These are phyloP conservation scores for Aspergillus costaricaensis DNA, from an alignment of 2,329 filamentous ascomycete species.

Conservation along the genomic window DNA sequence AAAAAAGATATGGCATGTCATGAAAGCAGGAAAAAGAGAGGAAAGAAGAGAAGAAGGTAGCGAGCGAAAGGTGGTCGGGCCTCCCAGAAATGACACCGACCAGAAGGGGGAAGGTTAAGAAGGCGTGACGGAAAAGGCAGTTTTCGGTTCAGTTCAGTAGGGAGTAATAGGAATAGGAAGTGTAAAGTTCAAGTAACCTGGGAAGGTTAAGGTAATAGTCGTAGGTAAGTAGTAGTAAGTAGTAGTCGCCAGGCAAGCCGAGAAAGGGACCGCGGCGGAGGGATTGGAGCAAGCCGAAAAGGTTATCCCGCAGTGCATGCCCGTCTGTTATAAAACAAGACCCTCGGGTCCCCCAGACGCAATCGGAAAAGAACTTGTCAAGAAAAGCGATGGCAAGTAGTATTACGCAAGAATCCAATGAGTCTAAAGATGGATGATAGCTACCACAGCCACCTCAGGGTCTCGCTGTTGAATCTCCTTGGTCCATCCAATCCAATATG, in stretches of 20 bases:
- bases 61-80: conserved; percentile 8
- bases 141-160: neutral
- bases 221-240: neutral
- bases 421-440: conserved; percentile 4
- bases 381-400: neutral
- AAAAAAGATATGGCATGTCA: conserved; percentile 28
- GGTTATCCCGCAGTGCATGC: conserved; percentile 4
- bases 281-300: conserved; percentile 6
- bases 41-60: conserved; percentile 5
- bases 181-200: neutral
- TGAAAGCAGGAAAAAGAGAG: conserved; percentile 14
- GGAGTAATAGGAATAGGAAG: neutral
- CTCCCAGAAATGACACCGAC: neutral
- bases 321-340: conserved; percentile 7
- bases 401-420: conserved; percentile 9
- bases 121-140: neutral
- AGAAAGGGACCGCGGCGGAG: conserved; percentile 5
- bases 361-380: conserved; percentile 9
- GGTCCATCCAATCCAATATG: conserved; percentile 11
- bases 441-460: conserved; percentile 15
- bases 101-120: neutral
- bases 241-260: conserved; percentile 7
- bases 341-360: conserved; percentile 1
- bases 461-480: conserved; percentile 7
- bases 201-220: neutral